Evolutionary conservation across 139 green algal genomes (phyloP).

Genomic region (Dunaliella primolecta): DNA sequence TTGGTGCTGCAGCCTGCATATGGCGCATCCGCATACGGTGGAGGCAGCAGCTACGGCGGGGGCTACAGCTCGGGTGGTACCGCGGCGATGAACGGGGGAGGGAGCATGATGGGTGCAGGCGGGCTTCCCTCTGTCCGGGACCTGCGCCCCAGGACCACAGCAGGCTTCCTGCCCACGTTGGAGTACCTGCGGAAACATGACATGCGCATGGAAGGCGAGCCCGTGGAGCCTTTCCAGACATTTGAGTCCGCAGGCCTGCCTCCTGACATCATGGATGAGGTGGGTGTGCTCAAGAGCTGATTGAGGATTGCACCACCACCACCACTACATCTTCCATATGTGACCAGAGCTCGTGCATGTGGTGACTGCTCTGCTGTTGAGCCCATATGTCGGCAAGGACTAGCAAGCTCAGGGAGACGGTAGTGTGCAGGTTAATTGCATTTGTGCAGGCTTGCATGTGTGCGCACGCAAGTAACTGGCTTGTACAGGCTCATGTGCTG

Average conservation of each 20-base stretch:
- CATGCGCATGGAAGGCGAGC: conserved; percentile 54
- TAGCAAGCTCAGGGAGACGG: too few species aligned
- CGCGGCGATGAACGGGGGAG: conserved; percentile 11
- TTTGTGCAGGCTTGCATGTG: background rate
- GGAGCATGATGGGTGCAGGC: background rate
- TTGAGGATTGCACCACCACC: too few species aligned
- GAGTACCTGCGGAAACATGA: conserved; percentile 60
- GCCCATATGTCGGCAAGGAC: too few species aligned
- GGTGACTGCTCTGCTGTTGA: too few species aligned
- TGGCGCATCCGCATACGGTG: conserved; percentile 7
- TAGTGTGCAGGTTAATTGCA: too few species aligned
- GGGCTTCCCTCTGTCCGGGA: background rate
- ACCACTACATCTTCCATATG: too few species aligned
- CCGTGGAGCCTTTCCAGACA: conserved; percentile 61
- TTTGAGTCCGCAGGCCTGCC: conserved; percentile 76
- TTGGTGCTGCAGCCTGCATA: background rate
- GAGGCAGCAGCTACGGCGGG: conserved; percentile 26
- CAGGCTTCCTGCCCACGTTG: conserved; percentile 26
- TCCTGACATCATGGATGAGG: conserved; percentile 72
- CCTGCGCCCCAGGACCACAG: conserved; percentile 19
- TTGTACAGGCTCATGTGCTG: too few species aligned
- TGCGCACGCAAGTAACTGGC: too few species aligned
- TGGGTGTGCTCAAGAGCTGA: conserved; percentile 25
- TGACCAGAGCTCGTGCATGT: too few species aligned
- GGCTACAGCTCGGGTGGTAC: conserved; percentile 3